Conservation (phyloP, 495 filamentous ascomycete species). For the Mytilinidion resinicola region DNA sequence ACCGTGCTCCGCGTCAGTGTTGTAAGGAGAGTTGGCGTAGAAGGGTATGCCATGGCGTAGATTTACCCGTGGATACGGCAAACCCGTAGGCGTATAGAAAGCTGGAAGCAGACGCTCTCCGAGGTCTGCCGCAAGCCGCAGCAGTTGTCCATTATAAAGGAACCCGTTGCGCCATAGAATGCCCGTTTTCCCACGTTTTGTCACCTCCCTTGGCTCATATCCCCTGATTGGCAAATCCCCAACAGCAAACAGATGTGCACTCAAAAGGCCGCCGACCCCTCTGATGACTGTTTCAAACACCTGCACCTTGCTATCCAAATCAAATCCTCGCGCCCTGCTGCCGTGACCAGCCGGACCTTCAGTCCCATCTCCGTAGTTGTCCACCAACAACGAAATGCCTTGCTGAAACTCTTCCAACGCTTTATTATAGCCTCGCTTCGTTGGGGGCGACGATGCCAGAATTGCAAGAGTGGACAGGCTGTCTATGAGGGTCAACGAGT, state of each 20-base stretch:
- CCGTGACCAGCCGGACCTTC: conserved; percentile 64
- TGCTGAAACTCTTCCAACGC: conserved; percentile 72
- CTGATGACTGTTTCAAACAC: conserved; percentile 97
- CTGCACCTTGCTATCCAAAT: conserved; percentile 95
- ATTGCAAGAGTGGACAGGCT: conserved; percentile 91
- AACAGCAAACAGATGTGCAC: conserved; percentile 86
- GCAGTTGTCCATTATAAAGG: conserved; percentile 82
- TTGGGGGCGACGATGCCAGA: conserved; percentile 56
- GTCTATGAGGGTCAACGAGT: conserved; percentile 91
- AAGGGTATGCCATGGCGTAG: conserved; percentile 86
- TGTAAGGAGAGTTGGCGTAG: conserved; percentile 72
- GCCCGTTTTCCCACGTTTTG: conserved; percentile 43
- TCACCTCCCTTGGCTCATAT: conserved; percentile 49
- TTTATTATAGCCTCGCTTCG: conserved; percentile 49
- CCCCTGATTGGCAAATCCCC: conserved; percentile 79
- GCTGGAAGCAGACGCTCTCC: conserved; percentile 79
- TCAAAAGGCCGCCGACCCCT: conserved; percentile 83
- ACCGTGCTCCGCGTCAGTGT: conserved; percentile 40
- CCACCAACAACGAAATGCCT: conserved; percentile 69
- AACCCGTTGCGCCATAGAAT: conserved; percentile 71
- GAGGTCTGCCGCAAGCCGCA: conserved; percentile 79
- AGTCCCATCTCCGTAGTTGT: conserved; percentile 80
- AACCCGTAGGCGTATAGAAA: conserved; percentile 80
- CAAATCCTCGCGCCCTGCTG: conserved; percentile 73
- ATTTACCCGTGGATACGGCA: conserved; percentile 94